Base-by-base conservation (phyloP, 371 early-diverging fungal genomes). In the Phascolomyces articulosus region DNA sequence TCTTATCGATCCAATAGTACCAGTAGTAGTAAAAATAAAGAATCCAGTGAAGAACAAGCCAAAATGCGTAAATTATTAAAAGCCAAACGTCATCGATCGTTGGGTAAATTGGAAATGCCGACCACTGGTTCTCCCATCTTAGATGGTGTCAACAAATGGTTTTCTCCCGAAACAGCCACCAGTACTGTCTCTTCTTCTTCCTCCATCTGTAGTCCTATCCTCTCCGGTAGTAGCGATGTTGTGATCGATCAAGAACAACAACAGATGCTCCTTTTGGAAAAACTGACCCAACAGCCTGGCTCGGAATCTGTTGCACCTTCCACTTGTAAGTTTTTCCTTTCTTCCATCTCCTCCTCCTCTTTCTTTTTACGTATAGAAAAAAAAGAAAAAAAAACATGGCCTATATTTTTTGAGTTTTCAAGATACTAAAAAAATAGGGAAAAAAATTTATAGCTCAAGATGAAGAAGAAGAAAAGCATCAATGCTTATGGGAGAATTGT, bases 21-120 rank as follows among this genome's bases (percentile, higher is more conserved):
- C 1, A 47, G 66, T 13, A n/a, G 16, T 44, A 44, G 65, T 40
- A 26, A 34, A 24, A 23, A 48, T 41, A 16, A 54, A 60, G 29
- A 55, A 34, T 27, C 62, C 40, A 16, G 58, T 59, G 20, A 62
- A 48, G 29, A 56, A 55, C 27, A 72, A 65, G 62, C 61, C 44
- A 65, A 66, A 61, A 23, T 68, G 9, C 73, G 73, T 40, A 74
- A 74, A 20, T 55, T 68, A 15, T 40, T 74, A n/a, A 79, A 72
- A 49, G 70, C 77, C 15, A 76, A 70, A 58, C 57, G 77, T 47
- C 80, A 79, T 58, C 63, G 75, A 29, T 79, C 80, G 16, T 49
- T 79, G 31, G 75, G 77, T n/a, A 72, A 68, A 57, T 61, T 79
- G 13, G 75, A 74, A 26, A 62, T 72, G 28, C 65, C 64, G 55